Conservation (phyloP, 345 rosid genomes). For the Gynandropsis gynandra region DNA sequence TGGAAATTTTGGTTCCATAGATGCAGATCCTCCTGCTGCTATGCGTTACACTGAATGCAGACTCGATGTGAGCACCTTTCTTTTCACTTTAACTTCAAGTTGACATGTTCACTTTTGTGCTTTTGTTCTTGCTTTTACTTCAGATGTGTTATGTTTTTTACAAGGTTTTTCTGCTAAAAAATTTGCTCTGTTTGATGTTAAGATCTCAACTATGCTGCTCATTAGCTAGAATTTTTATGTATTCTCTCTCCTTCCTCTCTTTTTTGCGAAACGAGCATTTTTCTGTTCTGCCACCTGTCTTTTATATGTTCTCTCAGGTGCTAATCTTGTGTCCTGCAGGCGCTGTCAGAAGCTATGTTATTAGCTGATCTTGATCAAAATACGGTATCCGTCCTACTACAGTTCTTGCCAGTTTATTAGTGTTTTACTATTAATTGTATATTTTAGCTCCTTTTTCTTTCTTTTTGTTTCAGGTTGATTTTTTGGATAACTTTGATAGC, state of each 20-base stretch:
- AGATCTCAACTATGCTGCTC: no score
- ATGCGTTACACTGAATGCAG: conserved; percentile 99
- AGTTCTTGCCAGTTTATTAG: not conserved
- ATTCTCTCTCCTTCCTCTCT: not conserved
- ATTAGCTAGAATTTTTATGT: no score
- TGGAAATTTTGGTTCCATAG: conserved; percentile 94
- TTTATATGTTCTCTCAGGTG: conserved; percentile 7
- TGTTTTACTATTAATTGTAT: not conserved
- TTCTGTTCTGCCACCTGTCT: not conserved
- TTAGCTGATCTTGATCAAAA: conserved; percentile 79
- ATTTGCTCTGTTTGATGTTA: no score
- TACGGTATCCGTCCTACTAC: conserved; percentile 43
- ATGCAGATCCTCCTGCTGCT: conserved; percentile 98
- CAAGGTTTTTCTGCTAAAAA: not conserved
- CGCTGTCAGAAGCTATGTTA: conserved; percentile 76
- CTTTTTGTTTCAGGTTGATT: conserved; percentile 62
- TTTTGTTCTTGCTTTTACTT: not conserved
- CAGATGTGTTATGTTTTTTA: not conserved
- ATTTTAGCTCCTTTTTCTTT: conserved; percentile 19
- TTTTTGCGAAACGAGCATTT: not conserved
- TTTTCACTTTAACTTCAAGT: conserved; percentile 4
- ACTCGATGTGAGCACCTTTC: conserved; percentile 54
- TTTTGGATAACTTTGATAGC: conserved; percentile 82
- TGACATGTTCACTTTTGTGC: not conserved
- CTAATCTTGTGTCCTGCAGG: conserved; percentile 35